Conservation (phyloP, 805 yeast species). For the Hemisphaericaspora nanyangensis region DNA sequence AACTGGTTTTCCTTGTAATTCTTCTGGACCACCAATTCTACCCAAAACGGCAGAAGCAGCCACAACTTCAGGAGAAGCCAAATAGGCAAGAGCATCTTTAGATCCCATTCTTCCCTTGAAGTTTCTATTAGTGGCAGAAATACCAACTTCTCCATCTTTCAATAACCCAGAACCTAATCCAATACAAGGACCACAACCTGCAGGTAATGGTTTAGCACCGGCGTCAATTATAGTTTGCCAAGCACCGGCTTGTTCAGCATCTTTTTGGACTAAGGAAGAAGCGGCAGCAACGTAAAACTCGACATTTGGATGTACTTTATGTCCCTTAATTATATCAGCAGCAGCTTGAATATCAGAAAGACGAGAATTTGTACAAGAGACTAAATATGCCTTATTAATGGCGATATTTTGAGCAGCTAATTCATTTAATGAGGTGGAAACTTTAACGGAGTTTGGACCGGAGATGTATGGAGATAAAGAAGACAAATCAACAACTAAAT, state of each 20-base stretch:
- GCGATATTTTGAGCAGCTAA: constrained; percentile 69
- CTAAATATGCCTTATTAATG: constrained; percentile 91
- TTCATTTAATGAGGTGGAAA: constrained; percentile 73
- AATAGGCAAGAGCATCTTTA: constrained; percentile 89
- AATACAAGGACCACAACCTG: constrained; percentile 99
- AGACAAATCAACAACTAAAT: constrained; percentile 72
- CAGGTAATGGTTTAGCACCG: constrained; percentile 92
- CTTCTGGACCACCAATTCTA: constrained; percentile 88
- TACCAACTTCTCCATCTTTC: constrained; percentile 96
- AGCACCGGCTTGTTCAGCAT: constrained; percentile 87
- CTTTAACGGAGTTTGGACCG: constrained; percentile 97
- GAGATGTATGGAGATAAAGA: constrained; percentile 85
- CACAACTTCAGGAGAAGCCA: constrained; percentile 97
- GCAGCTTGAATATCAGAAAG: constrained; percentile 92
- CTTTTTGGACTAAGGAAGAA: constrained; percentile 85
- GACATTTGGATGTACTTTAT: constrained; percentile 81
- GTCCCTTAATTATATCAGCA: constrained; percentile 79
- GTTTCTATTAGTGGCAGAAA: constrained; percentile 96
- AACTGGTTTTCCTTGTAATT: constrained; percentile 57
- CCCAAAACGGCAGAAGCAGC: constrained; percentile 98
- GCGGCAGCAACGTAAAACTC: constrained; percentile 98
- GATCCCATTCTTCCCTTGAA: constrained; percentile 99
- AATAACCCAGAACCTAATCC: constrained; percentile 94
- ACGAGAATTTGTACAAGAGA: constrained; percentile 97
- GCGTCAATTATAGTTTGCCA: constrained; percentile 89